Base-by-base conservation (phyloP, 1,284 basidiomycete species). In the Bjerkandera adusta region DNA sequence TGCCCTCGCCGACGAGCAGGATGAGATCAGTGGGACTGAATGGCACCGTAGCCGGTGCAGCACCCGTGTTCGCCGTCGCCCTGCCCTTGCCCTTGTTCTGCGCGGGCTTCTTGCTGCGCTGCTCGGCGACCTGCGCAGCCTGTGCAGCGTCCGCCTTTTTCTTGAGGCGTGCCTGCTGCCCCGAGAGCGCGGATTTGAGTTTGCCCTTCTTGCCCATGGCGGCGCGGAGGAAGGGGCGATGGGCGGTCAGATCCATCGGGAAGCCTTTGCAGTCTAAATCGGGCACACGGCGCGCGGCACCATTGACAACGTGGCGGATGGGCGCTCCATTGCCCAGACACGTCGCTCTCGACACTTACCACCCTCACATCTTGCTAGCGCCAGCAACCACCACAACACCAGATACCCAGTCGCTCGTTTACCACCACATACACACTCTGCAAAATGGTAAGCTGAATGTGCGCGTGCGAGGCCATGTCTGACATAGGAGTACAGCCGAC, bases 1-100 rank as follows among this genome's bases (percentile, higher is more conserved):
- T 94, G 21, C 91, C 92, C 70, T 98, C 95, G n/a, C 96, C 95
- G 40, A 98, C 72, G 29, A 97, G 77, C 12, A 98, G 76, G 37
- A 98, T 86, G 34, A 72, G 83, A 63, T 97, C 92, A 22, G 81
- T 83, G 0, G 75, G 58, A 3, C 65, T 68, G 67, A 95, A 93
- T 0, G 93, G 92, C n/a, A 89, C 70, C 0, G 76, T 84, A 1
- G 70, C 67, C 25, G 65, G 69, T n/a, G 55, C 64, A 36, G 60
- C 36, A n/a, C n/a, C n/a, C n/a, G n/a, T n/a, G n/a, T n/a, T n/a
- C n/a, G n/a, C n/a, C 24, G 43, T 37, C 4, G 56, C 51, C 48
- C 60, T 67, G 42, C 50, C 56, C 47, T 61, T 68, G 50, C 47
- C 61, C 47, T 59, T 64, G 15, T 51, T 51, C 45, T 52, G 36